phyloP scores from a whole-genome alignment of 1,284 basidiomycete species.

The Ceratobasidium sp. region DNA sequence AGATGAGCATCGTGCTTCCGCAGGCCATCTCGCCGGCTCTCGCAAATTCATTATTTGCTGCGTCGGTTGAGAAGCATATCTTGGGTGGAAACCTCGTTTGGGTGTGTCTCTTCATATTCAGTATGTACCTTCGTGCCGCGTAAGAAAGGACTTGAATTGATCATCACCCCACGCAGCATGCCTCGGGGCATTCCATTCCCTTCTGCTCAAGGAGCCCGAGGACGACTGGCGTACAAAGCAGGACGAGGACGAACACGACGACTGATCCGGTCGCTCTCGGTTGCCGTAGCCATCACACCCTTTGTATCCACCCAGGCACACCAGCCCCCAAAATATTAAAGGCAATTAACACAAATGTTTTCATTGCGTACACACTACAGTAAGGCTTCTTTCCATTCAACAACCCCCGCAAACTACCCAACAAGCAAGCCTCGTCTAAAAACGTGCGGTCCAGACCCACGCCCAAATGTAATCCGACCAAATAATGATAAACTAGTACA shows the following conservation, averaged over 20 bases:
- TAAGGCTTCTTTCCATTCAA: slow-evolving; percentile 14
- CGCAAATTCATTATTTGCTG: slow-evolving; percentile 44
- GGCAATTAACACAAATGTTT: slow-evolving; percentile 37
- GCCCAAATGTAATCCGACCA: slow-evolving; percentile 15
- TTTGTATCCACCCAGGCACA: slow-evolving; percentile 12
- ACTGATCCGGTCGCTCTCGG: background rate
- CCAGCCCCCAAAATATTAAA: background rate
- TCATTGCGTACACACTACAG: slow-evolving; percentile 36
- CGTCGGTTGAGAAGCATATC: slow-evolving; percentile 42
- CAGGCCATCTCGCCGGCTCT: slow-evolving; percentile 43
- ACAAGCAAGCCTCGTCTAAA: slow-evolving; percentile 17
- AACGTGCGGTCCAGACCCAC: slow-evolving; percentile 35
- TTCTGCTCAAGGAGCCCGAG: slow-evolving; percentile 43
- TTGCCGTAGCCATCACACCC: background rate
- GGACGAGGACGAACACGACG: slow-evolving; percentile 4
- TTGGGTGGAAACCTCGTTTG: slow-evolving; percentile 39
- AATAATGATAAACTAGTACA: slow-evolving; percentile 35
- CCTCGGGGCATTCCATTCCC: slow-evolving; percentile 39
- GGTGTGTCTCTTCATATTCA: slow-evolving; percentile 32
- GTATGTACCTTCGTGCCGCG: slow-evolving; percentile 10
- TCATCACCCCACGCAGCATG: slow-evolving; percentile 9
- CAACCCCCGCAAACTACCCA: background rate
- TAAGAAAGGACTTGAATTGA: background rate
- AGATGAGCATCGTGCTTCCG: slow-evolving; percentile 43
- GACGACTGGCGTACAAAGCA: slow-evolving; percentile 43